Base-by-base conservation (phyloP, 345 rosid species). In the Acer campestre region DNA sequence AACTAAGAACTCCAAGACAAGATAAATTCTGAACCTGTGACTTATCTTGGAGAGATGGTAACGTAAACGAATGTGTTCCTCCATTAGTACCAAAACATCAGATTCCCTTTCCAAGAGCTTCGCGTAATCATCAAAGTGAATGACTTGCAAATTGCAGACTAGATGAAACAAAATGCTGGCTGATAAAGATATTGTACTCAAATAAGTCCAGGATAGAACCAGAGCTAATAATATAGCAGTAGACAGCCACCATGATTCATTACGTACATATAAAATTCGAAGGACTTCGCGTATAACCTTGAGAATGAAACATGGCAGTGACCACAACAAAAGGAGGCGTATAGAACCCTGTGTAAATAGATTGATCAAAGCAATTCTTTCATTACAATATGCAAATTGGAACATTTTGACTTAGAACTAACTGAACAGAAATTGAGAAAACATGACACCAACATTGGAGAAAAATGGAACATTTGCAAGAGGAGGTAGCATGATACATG, bases 11-110 rank as follows among this genome's bases (percentile, higher is more conserved):
- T 92, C 86, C 31, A 92, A 83, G 79, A 95, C 85, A 67, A 95
- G 97, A 84, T 89, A 95, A 75, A 95, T 93, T 14, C 98, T 89
- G 82, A 93, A 95, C 88, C 97, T 89, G 81, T 95, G 98, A 88
- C 98, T 95, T 80, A 95, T 95, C 84, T 95, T 95, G 55, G 98
- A 93, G 18, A 93, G 95, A 77, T 95, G 82, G 82, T 89, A 77
- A 0, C 97, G 87, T 14, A 95, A 85, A 64, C 91, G 95, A 61
- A 84, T 84, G 79, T 95, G 98, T 80, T 93, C 97, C 51, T 90
- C 87, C 38, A 92, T 90, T 65, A 89, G 86, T 71, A 86, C 68
- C 62, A 85, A 68, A 80, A 94, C 90, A 71, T 91, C 94, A 14
- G 87, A 84, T 38, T 91, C 98, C 55, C 83, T 88, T 61, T 89